These are phyloP conservation scores for Boletus pseudo-olivaceus DNA, from an alignment of 768 basidiomycete species.

Conservation along the genomic window DNA sequence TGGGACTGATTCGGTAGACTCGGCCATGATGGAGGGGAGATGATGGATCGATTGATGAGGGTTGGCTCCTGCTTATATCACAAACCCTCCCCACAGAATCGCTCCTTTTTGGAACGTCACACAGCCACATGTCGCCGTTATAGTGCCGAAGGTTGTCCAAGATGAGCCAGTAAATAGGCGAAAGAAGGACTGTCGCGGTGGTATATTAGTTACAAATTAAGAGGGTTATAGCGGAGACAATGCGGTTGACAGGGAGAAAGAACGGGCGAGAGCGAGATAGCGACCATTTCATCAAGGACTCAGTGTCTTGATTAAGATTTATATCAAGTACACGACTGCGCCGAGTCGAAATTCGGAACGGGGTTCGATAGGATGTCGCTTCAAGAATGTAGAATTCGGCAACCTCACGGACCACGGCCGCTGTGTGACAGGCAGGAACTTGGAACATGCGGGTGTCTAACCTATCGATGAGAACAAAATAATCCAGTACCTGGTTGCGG, in stretches of 20 bases:
- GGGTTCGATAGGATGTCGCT: background rate
- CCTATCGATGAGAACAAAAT: background rate
- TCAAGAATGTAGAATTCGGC: background rate
- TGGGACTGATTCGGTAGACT: slow-evolving; percentile 30
- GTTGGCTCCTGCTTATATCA: slow-evolving; percentile 13
- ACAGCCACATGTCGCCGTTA: slow-evolving; percentile 12
- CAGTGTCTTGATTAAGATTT: too few species aligned
- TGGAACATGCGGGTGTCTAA: background rate
- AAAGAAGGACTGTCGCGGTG: background rate
- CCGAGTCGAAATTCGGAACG: background rate
- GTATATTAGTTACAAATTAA: background rate
- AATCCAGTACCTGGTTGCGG: background rate
- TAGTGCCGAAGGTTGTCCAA: background rate
- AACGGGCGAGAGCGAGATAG: slow-evolving; percentile 13
- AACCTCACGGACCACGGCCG: background rate
- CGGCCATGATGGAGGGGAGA: slow-evolving; percentile 38
- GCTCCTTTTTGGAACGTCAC: slow-evolving; percentile 15
- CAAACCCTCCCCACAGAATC: slow-evolving; percentile 2
- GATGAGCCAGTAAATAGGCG: background rate
- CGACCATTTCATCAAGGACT: background rate
- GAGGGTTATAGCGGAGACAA: slow-evolving; percentile 17
- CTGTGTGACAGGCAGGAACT: background rate
- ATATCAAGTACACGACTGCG: too few species aligned
- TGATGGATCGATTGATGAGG: background rate
- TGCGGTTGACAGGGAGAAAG: slow-evolving; percentile 26